Percentiles rank a stretch among this genome's conserved stretches.
phyloP scores from a whole-genome alignment of 169 alveolate species.

The Blepharisma undulans region DNA sequence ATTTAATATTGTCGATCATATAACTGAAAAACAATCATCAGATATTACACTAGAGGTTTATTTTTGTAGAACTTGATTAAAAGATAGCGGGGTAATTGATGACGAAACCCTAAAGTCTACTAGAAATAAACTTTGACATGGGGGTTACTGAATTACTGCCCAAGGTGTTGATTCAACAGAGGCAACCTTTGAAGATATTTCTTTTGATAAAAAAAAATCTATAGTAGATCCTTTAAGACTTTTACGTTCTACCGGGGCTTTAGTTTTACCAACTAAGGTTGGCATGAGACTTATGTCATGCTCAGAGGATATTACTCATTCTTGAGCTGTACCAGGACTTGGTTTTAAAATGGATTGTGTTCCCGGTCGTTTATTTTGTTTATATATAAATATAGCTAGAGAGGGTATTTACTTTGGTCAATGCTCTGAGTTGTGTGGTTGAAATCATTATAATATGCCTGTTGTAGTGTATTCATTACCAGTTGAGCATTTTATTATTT shows the following conservation, averaged over 20 bases:
- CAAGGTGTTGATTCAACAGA: not conserved
- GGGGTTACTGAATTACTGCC: slow-evolving; percentile 23
- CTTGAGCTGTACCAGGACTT: slow-evolving; percentile 32
- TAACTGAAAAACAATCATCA: too few species aligned
- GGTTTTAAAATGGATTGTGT: slow-evolving; percentile 36
- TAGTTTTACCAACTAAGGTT: slow-evolving; percentile 20
- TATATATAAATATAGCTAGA: slow-evolving; percentile 4
- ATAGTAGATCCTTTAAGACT: not conserved
- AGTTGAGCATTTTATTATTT: slow-evolving; percentile 15
- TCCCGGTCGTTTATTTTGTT: slow-evolving; percentile 23
- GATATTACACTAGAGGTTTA: not conserved
- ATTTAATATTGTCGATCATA: too few species aligned
- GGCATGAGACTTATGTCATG: not conserved
- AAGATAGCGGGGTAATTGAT: not conserved
- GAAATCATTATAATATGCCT: slow-evolving; percentile 39
- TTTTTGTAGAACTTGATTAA: slow-evolving; percentile 8
- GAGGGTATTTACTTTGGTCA: slow-evolving; percentile 33
- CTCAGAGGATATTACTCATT: slow-evolving; percentile 35
- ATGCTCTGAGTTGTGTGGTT: slow-evolving; percentile 31
- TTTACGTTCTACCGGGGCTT: not conserved
- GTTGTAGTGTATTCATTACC: slow-evolving; percentile 23
- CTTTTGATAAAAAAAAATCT: too few species aligned
- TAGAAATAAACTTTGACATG: not conserved
- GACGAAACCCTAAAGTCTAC: not conserved
- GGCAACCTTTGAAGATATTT: too few species aligned